Evolutionary conservation across 805 yeast genomes (phyloP).

Genomic region (Candida incommunis): DNA sequence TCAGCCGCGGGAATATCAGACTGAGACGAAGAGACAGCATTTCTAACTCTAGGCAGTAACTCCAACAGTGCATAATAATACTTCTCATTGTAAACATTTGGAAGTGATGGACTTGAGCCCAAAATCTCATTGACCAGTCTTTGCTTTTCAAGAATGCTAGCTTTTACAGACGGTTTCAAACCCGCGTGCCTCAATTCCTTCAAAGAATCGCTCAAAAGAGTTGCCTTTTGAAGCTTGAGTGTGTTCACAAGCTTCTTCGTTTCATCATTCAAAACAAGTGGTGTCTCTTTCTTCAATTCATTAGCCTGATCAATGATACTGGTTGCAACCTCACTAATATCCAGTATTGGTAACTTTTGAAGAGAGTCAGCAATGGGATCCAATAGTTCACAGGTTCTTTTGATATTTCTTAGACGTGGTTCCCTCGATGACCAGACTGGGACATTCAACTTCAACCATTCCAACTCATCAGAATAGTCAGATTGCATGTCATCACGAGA

Average conservation of each 20-base stretch:
- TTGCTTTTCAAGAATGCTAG: constrained; percentile 52
- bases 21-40: constrained; percentile 42
- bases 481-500: neutral
- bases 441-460: neutral
- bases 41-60: constrained; percentile 63
- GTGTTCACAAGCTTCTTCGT: constrained; percentile 57
- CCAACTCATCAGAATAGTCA: neutral
- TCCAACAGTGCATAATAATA: constrained; percentile 64
- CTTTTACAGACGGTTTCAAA: constrained; percentile 46
- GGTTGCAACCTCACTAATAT: constrained; percentile 39
- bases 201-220: constrained; percentile 60
- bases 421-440: constrained; percentile 45
- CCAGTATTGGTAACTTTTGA: constrained; percentile 27
- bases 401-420: constrained; percentile 35
- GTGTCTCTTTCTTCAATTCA: constrained; percentile 62
- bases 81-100: constrained; percentile 26
- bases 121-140: constrained; percentile 49
- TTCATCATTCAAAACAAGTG: constrained; percentile 52
- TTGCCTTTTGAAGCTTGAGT: constrained; percentile 68
- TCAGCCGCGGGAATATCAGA: constrained; percentile 68
- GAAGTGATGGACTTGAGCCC: constrained; percentile 36
- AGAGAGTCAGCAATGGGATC: constrained; percentile 27
- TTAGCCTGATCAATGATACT: constrained; percentile 45
- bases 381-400: constrained; percentile 43
- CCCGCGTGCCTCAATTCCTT: constrained; percentile 69